These are phyloP conservation scores for Aspergillus japonicus DNA, from an alignment of 2,329 filamentous ascomycete species.

Conservation along the genomic window DNA sequence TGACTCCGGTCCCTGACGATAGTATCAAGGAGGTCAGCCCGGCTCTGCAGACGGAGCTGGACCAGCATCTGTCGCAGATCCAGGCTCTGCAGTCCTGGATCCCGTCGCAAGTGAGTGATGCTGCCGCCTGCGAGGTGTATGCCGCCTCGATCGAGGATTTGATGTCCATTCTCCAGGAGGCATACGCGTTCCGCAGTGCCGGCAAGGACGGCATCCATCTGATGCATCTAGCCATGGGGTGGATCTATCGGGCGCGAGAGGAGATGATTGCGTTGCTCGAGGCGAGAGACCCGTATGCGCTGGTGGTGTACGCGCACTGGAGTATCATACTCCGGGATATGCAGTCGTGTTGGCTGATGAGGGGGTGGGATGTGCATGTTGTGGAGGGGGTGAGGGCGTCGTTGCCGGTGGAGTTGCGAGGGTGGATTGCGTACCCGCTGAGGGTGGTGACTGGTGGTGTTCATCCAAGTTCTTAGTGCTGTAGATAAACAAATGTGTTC, in stretches of 20 bases:
- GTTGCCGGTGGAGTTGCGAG: slow-evolving; percentile 17
- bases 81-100: slow-evolving; percentile 16
- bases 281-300: slow-evolving; percentile 24
- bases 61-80: slow-evolving; percentile 17
- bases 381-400: slow-evolving; percentile 26
- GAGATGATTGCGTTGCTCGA: slow-evolving; percentile 26
- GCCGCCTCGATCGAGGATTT: slow-evolving; percentile 14
- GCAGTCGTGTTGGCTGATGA: slow-evolving; percentile 34
- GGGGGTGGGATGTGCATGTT: slow-evolving; percentile 35
- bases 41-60: slow-evolving; percentile 17
- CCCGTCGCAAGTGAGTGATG: slow-evolving; percentile 1
- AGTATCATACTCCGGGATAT: slow-evolving; percentile 32
- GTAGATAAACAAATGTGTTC: neutral
- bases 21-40: slow-evolving; percentile 6
- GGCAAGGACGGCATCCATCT: slow-evolving; percentile 16
- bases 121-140: slow-evolving; percentile 8
- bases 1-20: slow-evolving; percentile 12
- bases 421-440: slow-evolving; percentile 31
- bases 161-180: slow-evolving; percentile 15
- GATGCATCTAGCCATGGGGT: slow-evolving; percentile 30
- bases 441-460: slow-evolving; percentile 1
- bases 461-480: neutral
- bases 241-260: slow-evolving; percentile 30
- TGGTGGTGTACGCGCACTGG: slow-evolving; percentile 34
- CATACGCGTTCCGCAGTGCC: slow-evolving; percentile 17